Evolutionary conservation across 306 rosid genomes (phyloP).

Genomic region (Echinosophora koreensis): DNA sequence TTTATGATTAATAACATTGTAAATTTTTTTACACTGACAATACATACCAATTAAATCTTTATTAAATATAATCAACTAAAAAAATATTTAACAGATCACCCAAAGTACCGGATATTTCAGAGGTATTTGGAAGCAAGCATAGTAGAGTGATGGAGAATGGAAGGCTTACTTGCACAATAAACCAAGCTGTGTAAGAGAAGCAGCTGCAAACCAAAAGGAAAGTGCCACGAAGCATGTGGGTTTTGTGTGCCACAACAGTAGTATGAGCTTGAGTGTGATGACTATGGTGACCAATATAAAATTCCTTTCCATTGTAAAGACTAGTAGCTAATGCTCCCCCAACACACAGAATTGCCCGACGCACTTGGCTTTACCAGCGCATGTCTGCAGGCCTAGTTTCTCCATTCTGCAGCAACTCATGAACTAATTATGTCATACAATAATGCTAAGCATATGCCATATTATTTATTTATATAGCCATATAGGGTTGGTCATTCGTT

Average conservation of each 20-base stretch:
- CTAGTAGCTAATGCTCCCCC: conserved; percentile 62
- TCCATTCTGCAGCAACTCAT: conserved; percentile 53
- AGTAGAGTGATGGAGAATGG: neutral
- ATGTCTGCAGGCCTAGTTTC: conserved; percentile 40
- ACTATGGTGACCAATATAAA: conserved; percentile 50
- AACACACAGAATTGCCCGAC: conserved; percentile 60
- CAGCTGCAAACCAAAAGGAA: conserved; percentile 61
- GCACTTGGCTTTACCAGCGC: conserved; percentile 56
- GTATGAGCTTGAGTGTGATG: neutral
- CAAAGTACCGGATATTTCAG: neutral
- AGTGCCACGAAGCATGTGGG: conserved; percentile 64
- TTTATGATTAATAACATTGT: no score
- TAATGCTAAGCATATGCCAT: neutral
- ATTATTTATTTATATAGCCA: neutral
- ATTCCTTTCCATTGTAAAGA: conserved; percentile 62
- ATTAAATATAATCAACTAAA: no score
- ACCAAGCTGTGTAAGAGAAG: conserved; percentile 63
- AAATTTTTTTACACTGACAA: no score
- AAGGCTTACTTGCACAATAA: conserved; percentile 60
- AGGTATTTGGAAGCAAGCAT: neutral
- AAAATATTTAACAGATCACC: no score
- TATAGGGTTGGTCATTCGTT: neutral
- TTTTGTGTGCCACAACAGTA: conserved; percentile 10
- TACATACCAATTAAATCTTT: no score
- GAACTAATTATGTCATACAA: neutral